Evolutionary conservation across 1,284 basidiomycete species (phyloP), one percentile per base, ranked within the genome.

Genomic region (Trichosporon faecale): DNA sequence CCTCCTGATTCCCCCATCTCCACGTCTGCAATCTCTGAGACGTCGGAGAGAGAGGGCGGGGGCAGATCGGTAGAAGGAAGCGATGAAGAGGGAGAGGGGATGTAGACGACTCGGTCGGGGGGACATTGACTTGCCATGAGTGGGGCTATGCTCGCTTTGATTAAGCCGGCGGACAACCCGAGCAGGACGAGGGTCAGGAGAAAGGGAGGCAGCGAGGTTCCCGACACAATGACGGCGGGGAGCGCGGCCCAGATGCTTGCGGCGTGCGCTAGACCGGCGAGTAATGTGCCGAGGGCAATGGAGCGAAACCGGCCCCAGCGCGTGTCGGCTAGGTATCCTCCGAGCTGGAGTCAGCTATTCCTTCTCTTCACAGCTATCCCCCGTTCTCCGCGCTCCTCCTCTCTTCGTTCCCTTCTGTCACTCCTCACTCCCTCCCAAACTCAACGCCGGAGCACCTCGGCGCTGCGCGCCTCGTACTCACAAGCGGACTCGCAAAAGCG

Each of bases 281-380:
- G 60, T 0, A 40, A 64, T 2, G 73, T 73, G 0, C 74, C 74
- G 33, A 75, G 52, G 4, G 60, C 69, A 31, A 75, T 74, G 2
- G 73, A 73, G 55, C 65, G 70, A 66, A 75, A 70, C 65, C 73
- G 74, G 14, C 74, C 74, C 73, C 73, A 74, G 37, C 64, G 67
- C 57, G 73, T 31, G 66, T 75, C 74, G 2, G 74, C 70, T 2
- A 75, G 63, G 7, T 66, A 35, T n/a, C 74, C 74, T 16, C 74
- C 74, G 0, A 68, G 40, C 40, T 44, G 40, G 3, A 16, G 12
- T 44, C 40, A 44, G 40, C 18, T n/a, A 25, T 21, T 14, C 33
- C 33, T 33, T 33, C 33, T 9, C 5, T 33, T 33, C 9, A 4
- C 33, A 5, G 4, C 33, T 33, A n/a, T n/a, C n/a, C n/a, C n/a